Evolutionary conservation across 202 grass and related monocot species (phyloP).

Genomic region (Bolboschoenoplectus hybrid): DNA sequence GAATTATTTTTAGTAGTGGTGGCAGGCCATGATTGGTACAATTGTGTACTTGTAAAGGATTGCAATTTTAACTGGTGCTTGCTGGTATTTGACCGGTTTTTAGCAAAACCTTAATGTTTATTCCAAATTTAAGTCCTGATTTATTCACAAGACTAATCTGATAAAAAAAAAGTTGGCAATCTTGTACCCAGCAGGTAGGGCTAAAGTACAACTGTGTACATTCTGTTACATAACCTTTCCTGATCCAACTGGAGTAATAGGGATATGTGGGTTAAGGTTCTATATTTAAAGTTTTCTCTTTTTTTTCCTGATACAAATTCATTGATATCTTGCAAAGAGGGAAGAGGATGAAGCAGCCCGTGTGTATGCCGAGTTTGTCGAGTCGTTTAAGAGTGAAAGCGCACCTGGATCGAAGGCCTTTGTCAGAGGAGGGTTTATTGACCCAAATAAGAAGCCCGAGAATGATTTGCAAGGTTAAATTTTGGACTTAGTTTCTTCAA

Average conservation of each 20-base stretch:
- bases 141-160: not conserved
- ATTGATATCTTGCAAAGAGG: slow-evolving; percentile 55
- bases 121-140: slow-evolving; percentile 1
- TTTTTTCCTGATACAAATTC: slow-evolving; percentile 40
- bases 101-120: not conserved
- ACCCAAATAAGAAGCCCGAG: slow-evolving; percentile 89
- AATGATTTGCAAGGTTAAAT: slow-evolving; percentile 73
- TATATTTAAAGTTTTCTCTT: not conserved
- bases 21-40: not conserved
- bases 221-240: slow-evolving; percentile 1
- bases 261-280: not conserved
- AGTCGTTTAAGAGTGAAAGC: slow-evolving; percentile 84
- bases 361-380: slow-evolving; percentile 87
- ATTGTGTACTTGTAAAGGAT: not conserved
- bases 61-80: not conserved
- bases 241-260: not conserved
- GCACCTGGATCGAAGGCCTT: slow-evolving; percentile 71
- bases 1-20: not conserved
- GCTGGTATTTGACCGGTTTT: not conserved
- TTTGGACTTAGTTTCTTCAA: slow-evolving; percentile 29
- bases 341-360: slow-evolving; percentile 93
- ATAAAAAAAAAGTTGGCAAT: not conserved
- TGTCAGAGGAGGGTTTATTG: slow-evolving; percentile 90
- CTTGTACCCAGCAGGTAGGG: not conserved
- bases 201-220: not conserved